phyloP scores from a whole-genome alignment of 2,329 filamentous ascomycete species.

The Botrytis deweyae region DNA sequence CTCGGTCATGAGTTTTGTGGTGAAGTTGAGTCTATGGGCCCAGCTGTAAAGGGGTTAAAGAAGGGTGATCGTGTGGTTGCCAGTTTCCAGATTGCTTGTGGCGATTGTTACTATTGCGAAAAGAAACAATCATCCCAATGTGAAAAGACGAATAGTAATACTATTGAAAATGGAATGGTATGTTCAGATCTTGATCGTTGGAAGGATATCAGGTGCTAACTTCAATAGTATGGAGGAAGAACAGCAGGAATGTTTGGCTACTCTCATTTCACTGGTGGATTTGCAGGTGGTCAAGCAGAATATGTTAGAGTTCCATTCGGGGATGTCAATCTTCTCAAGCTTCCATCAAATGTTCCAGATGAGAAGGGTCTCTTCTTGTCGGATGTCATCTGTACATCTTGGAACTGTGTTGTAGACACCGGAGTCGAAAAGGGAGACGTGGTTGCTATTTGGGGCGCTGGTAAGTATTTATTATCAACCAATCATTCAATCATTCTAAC shows the following conservation, averaged over 20 bases:
- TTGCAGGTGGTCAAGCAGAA: conserved; percentile 84
- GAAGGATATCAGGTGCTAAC: conserved; percentile 7
- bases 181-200: neutral
- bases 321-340: conserved; percentile 76
- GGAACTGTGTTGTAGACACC: conserved; percentile 81
- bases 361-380: conserved; percentile 78
- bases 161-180: conserved; percentile 63
- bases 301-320: conserved; percentile 79
- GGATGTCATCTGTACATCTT: conserved; percentile 76
- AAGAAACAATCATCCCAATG: conserved; percentile 78
- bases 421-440: conserved; percentile 73
- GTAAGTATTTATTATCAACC: conserved; percentile 12
- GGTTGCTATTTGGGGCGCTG: conserved; percentile 83
- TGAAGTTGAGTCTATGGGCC: conserved; percentile 49
- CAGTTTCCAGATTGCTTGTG: conserved; percentile 80
- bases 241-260: conserved; percentile 75
- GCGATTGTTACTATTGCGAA: conserved; percentile 73
- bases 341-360: conserved; percentile 77
- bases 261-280: conserved; percentile 79
- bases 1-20: conserved; percentile 56
- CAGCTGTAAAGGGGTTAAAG: conserved; percentile 52
- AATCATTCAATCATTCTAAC: neutral
- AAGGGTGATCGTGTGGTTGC: conserved; percentile 73
- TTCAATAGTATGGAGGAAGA: conserved; percentile 61
- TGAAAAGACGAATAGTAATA: conserved; percentile 75